phyloP scores from a whole-genome alignment of 2,329 filamentous ascomycete species.

The Ascochyta koolunga region DNA sequence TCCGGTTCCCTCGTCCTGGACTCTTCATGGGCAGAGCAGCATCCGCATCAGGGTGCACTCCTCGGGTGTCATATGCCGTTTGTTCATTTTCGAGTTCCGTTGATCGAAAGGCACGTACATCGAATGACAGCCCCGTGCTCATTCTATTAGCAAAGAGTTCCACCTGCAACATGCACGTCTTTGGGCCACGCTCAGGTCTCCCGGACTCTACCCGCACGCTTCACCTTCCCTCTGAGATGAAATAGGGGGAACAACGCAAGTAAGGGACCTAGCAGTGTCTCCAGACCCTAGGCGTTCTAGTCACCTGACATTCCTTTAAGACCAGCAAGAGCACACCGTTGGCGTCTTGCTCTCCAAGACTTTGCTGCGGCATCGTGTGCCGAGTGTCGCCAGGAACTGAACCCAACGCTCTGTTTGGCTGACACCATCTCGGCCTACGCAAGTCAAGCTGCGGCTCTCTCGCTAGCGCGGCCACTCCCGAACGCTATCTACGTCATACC shows the following conservation, averaged over 20 bases:
- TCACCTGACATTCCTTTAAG: not conserved
- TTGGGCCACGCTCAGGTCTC: not conserved
- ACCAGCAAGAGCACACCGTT: not conserved
- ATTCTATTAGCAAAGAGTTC: conserved; percentile 11
- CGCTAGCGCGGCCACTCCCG: conserved; percentile 28
- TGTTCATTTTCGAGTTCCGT: not conserved
- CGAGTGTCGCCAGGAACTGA: conserved; percentile 6
- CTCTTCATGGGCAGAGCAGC: not conserved
- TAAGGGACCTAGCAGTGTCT: not conserved
- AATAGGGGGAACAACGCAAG: not conserved
- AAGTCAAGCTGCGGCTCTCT: conserved; percentile 25
- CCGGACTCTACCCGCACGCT: conserved; percentile 1
- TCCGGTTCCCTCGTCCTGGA: too few relatives aligned
- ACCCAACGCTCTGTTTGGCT: conserved; percentile 1
- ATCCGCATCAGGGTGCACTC: not conserved
- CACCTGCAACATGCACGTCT: conserved; percentile 3
- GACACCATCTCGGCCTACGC: conserved; percentile 8
- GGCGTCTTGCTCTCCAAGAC: not conserved
- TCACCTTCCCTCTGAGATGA: too few relatives aligned
- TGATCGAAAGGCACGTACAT: not conserved
- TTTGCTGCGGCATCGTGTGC: not conserved
- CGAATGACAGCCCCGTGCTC: not conserved
- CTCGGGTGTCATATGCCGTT: too few relatives aligned
- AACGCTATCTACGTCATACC: conserved; percentile 25
- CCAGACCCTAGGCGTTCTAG: not conserved